Evolutionary conservation across 345 rosid species (phyloP).

Genomic region (Viola odorata): DNA sequence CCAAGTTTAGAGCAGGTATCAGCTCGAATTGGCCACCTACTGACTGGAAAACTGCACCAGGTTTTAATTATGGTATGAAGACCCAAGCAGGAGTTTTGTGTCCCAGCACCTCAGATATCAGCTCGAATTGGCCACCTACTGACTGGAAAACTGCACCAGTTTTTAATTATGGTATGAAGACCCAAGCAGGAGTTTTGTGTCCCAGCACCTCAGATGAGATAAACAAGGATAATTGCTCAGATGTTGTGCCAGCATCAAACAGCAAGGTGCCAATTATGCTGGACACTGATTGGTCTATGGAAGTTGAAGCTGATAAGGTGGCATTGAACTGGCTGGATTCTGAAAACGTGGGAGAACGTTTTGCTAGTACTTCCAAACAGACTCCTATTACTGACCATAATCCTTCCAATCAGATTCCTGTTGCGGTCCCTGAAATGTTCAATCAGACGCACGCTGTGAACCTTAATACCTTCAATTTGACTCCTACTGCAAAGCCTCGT

Average conservation of each 20-base stretch:
- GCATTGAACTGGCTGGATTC: conserved; percentile 12
- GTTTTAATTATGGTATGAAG: conserved; percentile 32
- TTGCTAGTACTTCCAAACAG: conserved; percentile 6
- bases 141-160: conserved; percentile 67
- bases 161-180: conserved; percentile 33
- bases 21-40: conserved; percentile 64
- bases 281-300: conserved; percentile 32
- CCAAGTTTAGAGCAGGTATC: conserved; percentile 39
- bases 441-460: too few species aligned
- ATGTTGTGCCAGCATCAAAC: conserved; percentile 7
- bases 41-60: conserved; percentile 66
- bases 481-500: conserved; percentile 7
- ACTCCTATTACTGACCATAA: conserved; percentile 9
- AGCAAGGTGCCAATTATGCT: conserved; percentile 25
- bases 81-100: conserved; percentile 25
- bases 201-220: conserved; percentile 18
- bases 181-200: conserved; percentile 23
- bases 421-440: too few species aligned
- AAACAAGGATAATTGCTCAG: conserved; percentile 19
- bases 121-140: conserved; percentile 63
- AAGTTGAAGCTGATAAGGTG: conserved; percentile 32
- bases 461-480: conserved; percentile 3
- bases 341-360: conserved; percentile 10
- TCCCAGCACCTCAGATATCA: conserved; percentile 25
- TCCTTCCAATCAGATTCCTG: too few species aligned